phyloP scores from a whole-genome alignment of 192 early-diverging fungal genomes.

The Pilobolus umbonatus region DNA sequence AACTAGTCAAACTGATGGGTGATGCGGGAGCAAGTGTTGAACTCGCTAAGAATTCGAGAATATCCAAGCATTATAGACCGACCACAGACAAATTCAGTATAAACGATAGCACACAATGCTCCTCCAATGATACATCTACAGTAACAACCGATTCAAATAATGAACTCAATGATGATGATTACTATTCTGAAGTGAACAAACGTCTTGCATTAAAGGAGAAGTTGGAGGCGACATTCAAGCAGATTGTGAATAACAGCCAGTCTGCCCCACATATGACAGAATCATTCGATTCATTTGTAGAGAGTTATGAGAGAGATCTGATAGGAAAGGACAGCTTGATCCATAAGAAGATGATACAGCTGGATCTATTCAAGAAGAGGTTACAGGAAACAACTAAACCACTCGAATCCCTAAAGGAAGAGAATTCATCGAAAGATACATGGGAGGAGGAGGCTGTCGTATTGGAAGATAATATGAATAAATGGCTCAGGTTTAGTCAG shows the following conservation, averaged over 20 bases:
- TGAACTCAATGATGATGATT: background rate
- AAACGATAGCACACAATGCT: too few relatives aligned
- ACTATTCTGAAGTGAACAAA: background rate
- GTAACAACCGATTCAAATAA: too few relatives aligned
- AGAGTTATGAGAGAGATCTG: conserved; percentile 41
- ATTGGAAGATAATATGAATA: too few relatives aligned
- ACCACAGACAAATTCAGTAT: too few relatives aligned
- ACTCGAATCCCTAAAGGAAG: too few relatives aligned
- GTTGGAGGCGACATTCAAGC: conserved; percentile 7
- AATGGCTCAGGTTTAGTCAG: background rate
- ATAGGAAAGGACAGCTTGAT: conserved; percentile 41
- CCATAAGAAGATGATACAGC: conserved; percentile 27
- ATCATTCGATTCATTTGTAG: conserved; percentile 37
- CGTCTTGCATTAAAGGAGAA: background rate
- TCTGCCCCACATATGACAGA: conserved; percentile 30
- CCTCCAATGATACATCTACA: too few relatives aligned
- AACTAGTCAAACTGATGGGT: conserved; percentile 53
- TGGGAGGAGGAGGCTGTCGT: background rate
- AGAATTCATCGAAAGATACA: too few relatives aligned
- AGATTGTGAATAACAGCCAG: background rate
- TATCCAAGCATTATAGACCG: too few relatives aligned
- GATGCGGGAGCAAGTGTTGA: conserved; percentile 56
- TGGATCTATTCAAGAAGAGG: conserved; percentile 27
- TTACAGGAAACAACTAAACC: conserved; percentile 28
- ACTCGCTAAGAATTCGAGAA: conserved; percentile 68